Evolutionary conservation across 139 green algal genomes (phyloP).

Genomic region (Mychonastes homosphaera): DNA sequence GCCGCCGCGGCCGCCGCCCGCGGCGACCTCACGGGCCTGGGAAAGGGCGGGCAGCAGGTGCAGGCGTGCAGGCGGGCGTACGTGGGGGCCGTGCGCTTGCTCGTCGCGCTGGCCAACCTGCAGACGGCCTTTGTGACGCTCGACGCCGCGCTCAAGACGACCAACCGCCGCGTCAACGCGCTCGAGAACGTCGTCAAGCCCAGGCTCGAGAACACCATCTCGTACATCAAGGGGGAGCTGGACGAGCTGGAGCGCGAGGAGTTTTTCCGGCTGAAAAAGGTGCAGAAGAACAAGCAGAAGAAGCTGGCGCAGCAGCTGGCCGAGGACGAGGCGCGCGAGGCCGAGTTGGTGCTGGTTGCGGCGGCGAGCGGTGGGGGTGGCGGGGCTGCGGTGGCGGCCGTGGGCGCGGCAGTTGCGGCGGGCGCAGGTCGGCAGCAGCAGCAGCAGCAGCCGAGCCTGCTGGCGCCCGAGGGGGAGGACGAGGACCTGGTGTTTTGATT

Average conservation of each 20-base stretch:
- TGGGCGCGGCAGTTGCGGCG: too few species aligned
- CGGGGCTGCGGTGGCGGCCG: not conserved
- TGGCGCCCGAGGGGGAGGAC: slow-evolving; percentile 21
- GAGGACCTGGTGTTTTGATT: slow-evolving; percentile 33
- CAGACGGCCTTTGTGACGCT: slow-evolving; percentile 97
- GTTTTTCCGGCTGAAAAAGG: slow-evolving; percentile 94
- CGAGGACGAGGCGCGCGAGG: not conserved
- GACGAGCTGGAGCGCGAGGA: slow-evolving; percentile 99
- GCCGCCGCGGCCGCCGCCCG: not conserved
- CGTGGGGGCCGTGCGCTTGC: slow-evolving; percentile 68
- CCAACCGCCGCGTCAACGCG: slow-evolving; percentile 95
- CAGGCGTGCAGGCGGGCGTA: slow-evolving; percentile 75
- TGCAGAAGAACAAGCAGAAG: slow-evolving; percentile 62
- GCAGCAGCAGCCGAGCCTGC: slow-evolving; percentile 9
- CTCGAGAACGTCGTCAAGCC: slow-evolving; percentile 98
- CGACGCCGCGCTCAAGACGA: slow-evolving; percentile 88
- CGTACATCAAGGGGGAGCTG: slow-evolving; percentile 98
- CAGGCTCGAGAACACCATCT: slow-evolving; percentile 94
- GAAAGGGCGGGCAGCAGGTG: slow-evolving; percentile 86
- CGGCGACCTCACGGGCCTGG: slow-evolving; percentile 56
- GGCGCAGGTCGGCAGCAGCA: not conserved
- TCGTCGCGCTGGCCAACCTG: slow-evolving; percentile 91
- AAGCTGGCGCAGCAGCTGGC: slow-evolving; percentile 4
- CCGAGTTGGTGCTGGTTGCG: not conserved
- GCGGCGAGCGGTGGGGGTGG: not conserved